Conservation (phyloP, 352 stramenopile genomes). For the Globisporangium uncinulatum region DNA sequence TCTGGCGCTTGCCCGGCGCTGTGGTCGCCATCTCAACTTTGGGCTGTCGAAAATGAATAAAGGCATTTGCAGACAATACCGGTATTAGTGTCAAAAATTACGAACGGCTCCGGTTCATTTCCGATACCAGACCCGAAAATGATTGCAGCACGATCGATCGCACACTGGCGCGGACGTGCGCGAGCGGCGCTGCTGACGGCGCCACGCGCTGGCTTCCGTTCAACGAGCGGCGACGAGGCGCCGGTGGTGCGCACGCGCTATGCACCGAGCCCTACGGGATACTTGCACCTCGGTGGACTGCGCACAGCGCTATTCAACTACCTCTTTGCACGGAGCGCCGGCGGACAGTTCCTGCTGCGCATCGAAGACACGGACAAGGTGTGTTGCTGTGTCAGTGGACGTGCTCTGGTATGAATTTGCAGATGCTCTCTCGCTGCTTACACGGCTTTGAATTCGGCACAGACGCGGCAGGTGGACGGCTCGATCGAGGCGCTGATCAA, state of each 20-base stretch:
- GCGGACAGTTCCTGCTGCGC: constrained; percentile 85
- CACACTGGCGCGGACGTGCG: background rate
- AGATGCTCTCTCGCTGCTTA: background rate
- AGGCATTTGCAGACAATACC: no score
- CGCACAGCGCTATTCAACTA: constrained; percentile 93
- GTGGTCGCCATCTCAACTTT: no score
- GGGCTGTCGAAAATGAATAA: background rate
- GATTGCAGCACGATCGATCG: background rate
- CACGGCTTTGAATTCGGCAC: background rate
- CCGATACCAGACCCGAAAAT: background rate
- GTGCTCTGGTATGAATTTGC: background rate
- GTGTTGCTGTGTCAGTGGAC: background rate
- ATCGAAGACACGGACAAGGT: constrained; percentile 93
- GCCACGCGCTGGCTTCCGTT: background rate
- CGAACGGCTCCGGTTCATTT: background rate
- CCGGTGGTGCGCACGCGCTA: constrained; percentile 72
- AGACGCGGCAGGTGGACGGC: constrained; percentile 82
- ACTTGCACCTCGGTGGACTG: constrained; percentile 87
- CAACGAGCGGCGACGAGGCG: background rate
- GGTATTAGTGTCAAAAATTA: background rate
- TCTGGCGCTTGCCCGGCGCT: constrained; percentile 33
- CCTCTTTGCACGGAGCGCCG: constrained; percentile 81
- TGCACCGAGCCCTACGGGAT: constrained; percentile 87
- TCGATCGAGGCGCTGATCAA: constrained; percentile 82
- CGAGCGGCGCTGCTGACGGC: background rate